Evolutionary conservation across 805 yeast genomes (phyloP), one percentile per base, ranked within the genome.

Genomic region (Millerozyma miso): DNA sequence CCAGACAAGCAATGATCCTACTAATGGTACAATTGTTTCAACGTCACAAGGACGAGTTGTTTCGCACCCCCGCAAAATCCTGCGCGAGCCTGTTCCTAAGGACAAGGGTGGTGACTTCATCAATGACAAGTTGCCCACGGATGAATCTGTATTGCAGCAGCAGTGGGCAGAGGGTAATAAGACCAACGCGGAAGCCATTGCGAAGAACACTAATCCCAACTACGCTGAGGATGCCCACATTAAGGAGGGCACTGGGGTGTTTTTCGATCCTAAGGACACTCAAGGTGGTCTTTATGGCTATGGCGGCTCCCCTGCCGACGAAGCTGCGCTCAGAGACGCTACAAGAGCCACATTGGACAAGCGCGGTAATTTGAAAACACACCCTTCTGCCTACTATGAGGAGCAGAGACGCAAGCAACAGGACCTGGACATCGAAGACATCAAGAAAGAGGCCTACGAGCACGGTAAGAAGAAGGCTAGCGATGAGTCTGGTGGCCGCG

Each of bases 211-310:
- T n/a, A 42, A 52, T 19, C 68, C 67, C 3, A 41, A 43, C 3
- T 66, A 64, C 48, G 57, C 54, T 19, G 55, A 63, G 43, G 64
- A 59, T 35, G 67, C 71, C 19, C 47, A 43, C 31, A 50, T 51
- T 13, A 50, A 43, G 7, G 42, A 54, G 31, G 71, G 71, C 23
- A 47, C 52, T 8, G 71, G 71, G 10, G 48, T 50, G 38, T 66
- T 56, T 44, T 66, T 53, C 44, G 62, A 64, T 38, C 70, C 71
- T 10, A 54, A 48, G 45, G 70, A 65, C 47, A 63, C 70, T 29
- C 69, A 65, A 46, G 67, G 67, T 19, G 66, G 68, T 16, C 44
- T 52, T 37, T 59, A 58, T 42, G 45, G 45, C 19, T 33, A 47
- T 34, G 34, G 36, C 19, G 42, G 39, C 31, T 7, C 29, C 6